Base-by-base conservation (phyloP, 192 early-diverging fungal species). In the Podila clonocystis region DNA sequence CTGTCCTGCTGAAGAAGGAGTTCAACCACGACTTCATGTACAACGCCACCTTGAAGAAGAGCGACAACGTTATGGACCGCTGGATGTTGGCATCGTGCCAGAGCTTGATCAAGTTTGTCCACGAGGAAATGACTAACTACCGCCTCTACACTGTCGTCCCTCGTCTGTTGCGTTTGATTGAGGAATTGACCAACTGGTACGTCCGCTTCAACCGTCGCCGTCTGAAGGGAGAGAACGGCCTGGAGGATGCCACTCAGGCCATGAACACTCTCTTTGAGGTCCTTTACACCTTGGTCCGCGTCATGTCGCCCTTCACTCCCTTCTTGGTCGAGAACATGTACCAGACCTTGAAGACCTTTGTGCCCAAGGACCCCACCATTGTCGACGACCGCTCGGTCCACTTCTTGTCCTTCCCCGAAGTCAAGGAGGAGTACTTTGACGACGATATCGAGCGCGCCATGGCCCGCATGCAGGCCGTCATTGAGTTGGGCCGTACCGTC, bases 161-260 rank as follows among this genome's bases (percentile, higher is more conserved):
- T 17, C 91, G 95, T 45, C 80, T 99, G 75, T 84, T 99, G 65
- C 84, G 85, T 70, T 87, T 97, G 70, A 94, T 99, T 67, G 98
- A 99, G 83, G 87, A 93, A 48, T 88, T 99, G 64, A 99, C 98
- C 62, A 99, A 99, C 87, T 98, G 97, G 97, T 99, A 99, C 84
- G 91, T 99, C 66, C 93, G 97, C 59, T 97, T 98, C 89, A 99
- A 99, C 90, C 95, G 98, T 65, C 93, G 92, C 79, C 92, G 98
- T 64, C 84, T 99, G 76, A 99, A 99, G 90, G 97, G 97, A 62
- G 96, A 98, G 70, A 91, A 93, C 74, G 95, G 98, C 58, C 65
- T 90, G 6, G 95, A 94, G 63, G 97, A 98, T 65, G 90, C 95
- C 11, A 86, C 87, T 26, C 82, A 89, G 63, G 93, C 97, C n/a